Conservation (phyloP, 2,329 filamentous ascomycete genomes). For the Penicillium sp. region DNA sequence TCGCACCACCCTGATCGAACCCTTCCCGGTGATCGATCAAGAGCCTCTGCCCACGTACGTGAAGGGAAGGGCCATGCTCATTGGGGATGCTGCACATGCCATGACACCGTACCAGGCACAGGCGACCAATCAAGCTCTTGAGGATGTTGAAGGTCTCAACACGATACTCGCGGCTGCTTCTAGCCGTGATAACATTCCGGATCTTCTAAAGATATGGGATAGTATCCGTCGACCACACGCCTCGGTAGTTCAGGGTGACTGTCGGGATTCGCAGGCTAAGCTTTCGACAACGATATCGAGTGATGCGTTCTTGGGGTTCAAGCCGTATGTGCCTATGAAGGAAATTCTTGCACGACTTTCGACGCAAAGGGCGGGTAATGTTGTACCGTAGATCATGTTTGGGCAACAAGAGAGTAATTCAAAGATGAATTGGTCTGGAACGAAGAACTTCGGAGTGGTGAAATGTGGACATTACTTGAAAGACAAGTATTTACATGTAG, state of each 20-base stretch:
- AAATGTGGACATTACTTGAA: no score
- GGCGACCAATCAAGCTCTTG: conserved; percentile 38
- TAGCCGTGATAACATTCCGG: neutral
- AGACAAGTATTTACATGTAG: no score
- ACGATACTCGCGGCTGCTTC: conserved; percentile 22
- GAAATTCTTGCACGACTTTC: neutral
- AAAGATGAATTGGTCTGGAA: neutral
- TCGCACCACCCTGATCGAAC: neutral
- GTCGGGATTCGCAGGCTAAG: neutral
- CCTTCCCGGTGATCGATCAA: neutral
- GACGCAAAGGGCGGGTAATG: neutral
- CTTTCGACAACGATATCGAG: neutral
- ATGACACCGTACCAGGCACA: conserved; percentile 39
- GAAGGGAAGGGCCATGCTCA: conserved; percentile 16
- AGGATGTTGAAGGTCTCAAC: conserved; percentile 39
- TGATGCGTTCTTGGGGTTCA: neutral
- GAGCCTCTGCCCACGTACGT: conserved; percentile 9
- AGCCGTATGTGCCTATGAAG: neutral
- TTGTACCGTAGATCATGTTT: neutral
- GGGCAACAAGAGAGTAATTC: neutral
- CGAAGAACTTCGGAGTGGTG: no score
- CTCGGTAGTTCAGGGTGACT: neutral
- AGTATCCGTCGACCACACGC: neutral
- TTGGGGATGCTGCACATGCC: conserved; percentile 24
- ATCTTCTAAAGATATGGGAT: neutral